Base-by-base conservation (phyloP, 306 rosid genomes). In the Dalbergia cultrata region DNA sequence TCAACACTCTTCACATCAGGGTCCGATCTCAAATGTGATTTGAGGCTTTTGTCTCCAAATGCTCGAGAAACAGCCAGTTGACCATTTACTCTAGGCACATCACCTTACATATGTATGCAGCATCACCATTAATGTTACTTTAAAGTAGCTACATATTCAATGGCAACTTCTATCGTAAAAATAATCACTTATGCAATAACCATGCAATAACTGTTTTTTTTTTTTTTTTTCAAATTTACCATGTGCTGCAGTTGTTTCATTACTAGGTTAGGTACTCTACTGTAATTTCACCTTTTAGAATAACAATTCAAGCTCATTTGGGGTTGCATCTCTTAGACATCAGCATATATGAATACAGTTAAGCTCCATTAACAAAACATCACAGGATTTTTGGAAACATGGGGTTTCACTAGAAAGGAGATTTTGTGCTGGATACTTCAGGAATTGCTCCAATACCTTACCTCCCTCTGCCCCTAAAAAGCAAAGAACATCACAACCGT, bases 31-130 rank as follows among this genome's bases (percentile, higher is more conserved):
- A 92, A 68, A 81, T 95, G 98, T 50, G 87, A 87, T 88, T 95
- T 95, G 17, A 95, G 97, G 85, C 97, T 95, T 81, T 92, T 95
- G 85, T 95, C 98, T 64, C 97, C 97, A 56, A 95, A 95, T 66
- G 98, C 98, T 18, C 97, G 97, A 68, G 98, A 87, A 84, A 92
- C 98, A 1, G 98, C 98, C 43, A 95, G 87, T 86, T 95, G 97
- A 17, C 98, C 98, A 13, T 95, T 95, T 65, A 95, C 98, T 87
- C 97, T 82, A 64, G 97, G 97, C 41, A 95, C 97, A 47, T 94
- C 98, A 83, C 97, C 97, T 92, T 35, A 12, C 53, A 44, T 44
- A 8, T 47, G 64, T 26, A 43, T 47, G 64, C 31, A 76, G 59
- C 3, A 47, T 39, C 80, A 81, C 54, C 72, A 69, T 57, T 79